A percentile compares a stretch with the other conserved stretches of the same genome.
These are phyloP conservation scores for Aureobasidium pullulans DNA, from an alignment of 2,329 filamentous ascomycete genomes.

Conservation along the genomic window DNA sequence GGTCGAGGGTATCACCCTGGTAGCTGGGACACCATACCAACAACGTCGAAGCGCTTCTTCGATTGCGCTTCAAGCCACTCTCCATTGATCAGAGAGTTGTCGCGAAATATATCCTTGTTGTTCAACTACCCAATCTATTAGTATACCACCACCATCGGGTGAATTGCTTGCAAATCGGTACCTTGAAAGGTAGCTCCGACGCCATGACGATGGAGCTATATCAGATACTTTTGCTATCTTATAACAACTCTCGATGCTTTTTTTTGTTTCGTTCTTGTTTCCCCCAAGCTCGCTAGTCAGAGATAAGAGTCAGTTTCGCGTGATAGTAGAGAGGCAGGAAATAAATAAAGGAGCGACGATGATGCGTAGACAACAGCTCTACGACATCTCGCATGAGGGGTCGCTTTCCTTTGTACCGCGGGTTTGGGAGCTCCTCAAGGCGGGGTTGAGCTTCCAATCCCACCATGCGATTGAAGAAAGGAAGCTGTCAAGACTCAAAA, in stretches of 20 bases:
- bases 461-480: background rate
- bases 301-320: background rate
- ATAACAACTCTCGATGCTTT: background rate
- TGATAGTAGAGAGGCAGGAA: background rate
- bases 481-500: background rate
- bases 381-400: no score
- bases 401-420: background rate
- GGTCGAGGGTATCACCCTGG: background rate
- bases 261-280: background rate
- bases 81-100: slow-evolving; percentile 48
- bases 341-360: background rate
- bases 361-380: background rate
- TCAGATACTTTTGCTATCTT: background rate
- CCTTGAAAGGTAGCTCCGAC: slow-evolving; percentile 38
- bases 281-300: background rate
- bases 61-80: slow-evolving; percentile 50
- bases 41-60: slow-evolving; percentile 50
- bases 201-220: slow-evolving; percentile 19
- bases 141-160: background rate
- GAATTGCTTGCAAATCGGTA: slow-evolving; percentile 17
- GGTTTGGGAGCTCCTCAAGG: background rate
- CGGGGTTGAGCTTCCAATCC: background rate
- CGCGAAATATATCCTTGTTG: slow-evolving; percentile 47
- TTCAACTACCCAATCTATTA: slow-evolving; percentile 36
- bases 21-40: slow-evolving; percentile 31